Base-by-base conservation (phyloP, 148 eudicot species). In the Mesembryanthemum crystallinum region DNA sequence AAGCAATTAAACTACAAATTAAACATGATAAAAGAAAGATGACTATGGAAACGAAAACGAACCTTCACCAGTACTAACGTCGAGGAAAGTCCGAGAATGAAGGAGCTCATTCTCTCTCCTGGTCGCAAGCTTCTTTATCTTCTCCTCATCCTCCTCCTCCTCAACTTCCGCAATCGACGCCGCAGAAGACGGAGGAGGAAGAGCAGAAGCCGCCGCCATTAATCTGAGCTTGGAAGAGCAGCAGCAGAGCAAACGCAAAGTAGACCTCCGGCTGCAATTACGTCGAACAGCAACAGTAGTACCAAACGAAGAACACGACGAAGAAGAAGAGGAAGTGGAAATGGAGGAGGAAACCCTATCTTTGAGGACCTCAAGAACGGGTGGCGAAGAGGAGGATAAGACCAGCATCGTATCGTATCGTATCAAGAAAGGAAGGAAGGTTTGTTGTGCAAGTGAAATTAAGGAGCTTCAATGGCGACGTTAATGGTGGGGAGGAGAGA, bases 281-380 rank as follows among this genome's bases (percentile, higher is more conserved):
- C 76, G 79, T 49, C 79, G 76, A 57, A 80, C 8, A 75, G 43
- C 51, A 43, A 65, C 68, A n/a, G 51, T n/a, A n/a, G n/a, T n/a
- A n/a, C n/a, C 32, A 65, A 33, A 10, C 42, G 45, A 52, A 21
- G 77, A 55, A 12, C n/a, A 37, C 11, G 64, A 25, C 5, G 71
- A 42, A 0, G 63, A 8, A 7, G 59, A 20, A 24, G 71, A 39
- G 12, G 82, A 69, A n/a, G 82, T 49, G 6, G 64, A 64, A 11
- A 35, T 9, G 3, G 83, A 76, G 21, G 83, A 80, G 1, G 79
- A 80, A 76, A 76, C 76, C 73, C 79, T 76, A 76, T 80, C 76
- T 71, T 80, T 80, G 73, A 71, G 35, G 23, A 71, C 25, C 27
- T 80, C 83, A 14, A 76, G 33, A 28, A 80, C 17, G 6, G 76